These are phyloP conservation scores for Cylindrotheca fusiformis DNA, from an alignment of 108 stramenopile genomes.

Conservation along the genomic window DNA sequence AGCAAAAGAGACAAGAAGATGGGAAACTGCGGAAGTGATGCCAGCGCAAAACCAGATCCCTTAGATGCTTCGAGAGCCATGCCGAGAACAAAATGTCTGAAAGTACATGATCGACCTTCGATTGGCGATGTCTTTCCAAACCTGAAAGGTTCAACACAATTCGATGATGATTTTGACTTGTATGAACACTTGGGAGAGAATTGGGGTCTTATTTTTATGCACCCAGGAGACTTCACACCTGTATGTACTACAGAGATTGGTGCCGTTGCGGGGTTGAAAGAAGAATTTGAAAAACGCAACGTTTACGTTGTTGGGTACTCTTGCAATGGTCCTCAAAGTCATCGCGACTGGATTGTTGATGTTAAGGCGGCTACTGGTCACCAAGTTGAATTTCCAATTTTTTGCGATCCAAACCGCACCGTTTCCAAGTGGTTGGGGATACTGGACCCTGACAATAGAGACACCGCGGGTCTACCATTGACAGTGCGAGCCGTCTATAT, in stretches of 20 bases:
- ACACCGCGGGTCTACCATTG: constrained; percentile 30
- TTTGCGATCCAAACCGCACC: constrained; percentile 37
- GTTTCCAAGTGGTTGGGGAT: constrained; percentile 26
- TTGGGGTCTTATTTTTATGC: constrained; percentile 48
- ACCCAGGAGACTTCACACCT: constrained; percentile 56
- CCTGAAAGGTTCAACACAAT: constrained; percentile 28
- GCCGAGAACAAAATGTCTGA: too few species aligned
- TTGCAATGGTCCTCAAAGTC: constrained; percentile 22
- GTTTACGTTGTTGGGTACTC: constrained; percentile 36
- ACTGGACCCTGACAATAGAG: constrained; percentile 22
- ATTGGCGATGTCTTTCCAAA: constrained; percentile 29
- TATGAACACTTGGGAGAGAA: constrained; percentile 39
- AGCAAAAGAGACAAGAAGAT: too few species aligned
- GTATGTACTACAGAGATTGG: constrained; percentile 85
- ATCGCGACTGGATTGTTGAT: constrained; percentile 40
- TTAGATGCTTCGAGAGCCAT: too few species aligned
- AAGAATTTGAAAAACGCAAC: constrained; percentile 49
- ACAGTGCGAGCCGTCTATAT: constrained; percentile 36
- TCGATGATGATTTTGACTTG: constrained; percentile 32
- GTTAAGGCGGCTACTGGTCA: constrained; percentile 35
- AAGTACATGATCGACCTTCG: background rate
- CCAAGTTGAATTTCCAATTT: constrained; percentile 35
- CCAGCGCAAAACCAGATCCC: too few species aligned
- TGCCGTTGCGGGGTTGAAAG: constrained; percentile 27
- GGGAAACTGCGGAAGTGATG: too few species aligned